A percentile compares a stretch with the other conserved stretches of the same genome.
Evolutionary conservation across 78 protist genomes (phyloP).

Genomic region (Bigelowiella natans): DNA sequence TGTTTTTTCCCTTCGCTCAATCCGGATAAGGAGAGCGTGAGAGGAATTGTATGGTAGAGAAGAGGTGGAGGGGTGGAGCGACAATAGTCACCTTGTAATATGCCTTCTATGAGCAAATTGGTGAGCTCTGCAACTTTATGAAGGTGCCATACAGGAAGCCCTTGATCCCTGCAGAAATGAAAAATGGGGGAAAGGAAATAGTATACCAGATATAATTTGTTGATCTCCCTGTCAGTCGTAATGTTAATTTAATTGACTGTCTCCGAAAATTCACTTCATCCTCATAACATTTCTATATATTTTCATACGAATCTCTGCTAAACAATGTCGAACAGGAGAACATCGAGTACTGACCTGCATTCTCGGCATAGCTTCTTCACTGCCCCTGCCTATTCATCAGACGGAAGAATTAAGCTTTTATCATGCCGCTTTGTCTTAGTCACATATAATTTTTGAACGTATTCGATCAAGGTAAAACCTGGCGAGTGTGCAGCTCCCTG

Average conservation of each 20-base stretch:
- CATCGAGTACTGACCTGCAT: neutral
- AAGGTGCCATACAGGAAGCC: neutral
- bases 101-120: neutral
- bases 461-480: neutral
- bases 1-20: neutral
- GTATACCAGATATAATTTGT: too few species aligned
- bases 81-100: neutral
- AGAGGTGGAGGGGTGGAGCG: too few species aligned
- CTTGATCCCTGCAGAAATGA: neutral
- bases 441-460: neutral
- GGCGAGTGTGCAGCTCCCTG: too few species aligned
- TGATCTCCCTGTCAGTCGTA: too few species aligned
- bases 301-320: neutral
- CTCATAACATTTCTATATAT: neutral
- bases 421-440: too few species aligned
- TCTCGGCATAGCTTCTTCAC: neutral
- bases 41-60: neutral
- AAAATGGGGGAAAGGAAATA: too few species aligned
- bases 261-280: neutral
- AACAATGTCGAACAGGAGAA: neutral
- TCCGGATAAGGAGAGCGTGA: too few species aligned
- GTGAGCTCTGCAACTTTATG: neutral
- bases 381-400: neutral
- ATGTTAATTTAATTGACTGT: too few species aligned
- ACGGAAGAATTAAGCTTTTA: too few species aligned